Conservation (phyloP, 345 rosid genomes). For the Gynandropsis gynandra region DNA sequence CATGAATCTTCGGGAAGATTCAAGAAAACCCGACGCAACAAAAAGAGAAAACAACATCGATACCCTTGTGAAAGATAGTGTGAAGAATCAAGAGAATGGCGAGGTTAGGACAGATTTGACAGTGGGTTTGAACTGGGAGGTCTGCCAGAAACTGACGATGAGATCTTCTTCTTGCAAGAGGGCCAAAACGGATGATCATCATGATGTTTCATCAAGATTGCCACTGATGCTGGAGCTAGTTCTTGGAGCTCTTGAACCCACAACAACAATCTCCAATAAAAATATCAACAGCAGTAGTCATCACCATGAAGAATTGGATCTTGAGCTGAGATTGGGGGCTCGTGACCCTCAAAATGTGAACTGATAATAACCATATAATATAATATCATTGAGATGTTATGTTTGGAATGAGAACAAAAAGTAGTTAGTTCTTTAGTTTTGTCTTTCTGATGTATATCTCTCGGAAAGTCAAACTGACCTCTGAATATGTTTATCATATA, state of each 20-base stretch:
- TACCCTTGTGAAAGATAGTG: too few relatives aligned
- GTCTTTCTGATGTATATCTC: constrained; percentile 24
- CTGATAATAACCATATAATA: constrained; percentile 20
- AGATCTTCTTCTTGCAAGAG: constrained; percentile 14
- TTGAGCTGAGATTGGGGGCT: constrained; percentile 81
- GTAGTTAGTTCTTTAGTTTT: constrained; percentile 25
- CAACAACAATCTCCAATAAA: too few relatives aligned
- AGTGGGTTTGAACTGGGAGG: too few relatives aligned
- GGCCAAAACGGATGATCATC: constrained; percentile 18
- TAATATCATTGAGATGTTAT: too few relatives aligned
- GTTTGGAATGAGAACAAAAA: constrained; percentile 16
- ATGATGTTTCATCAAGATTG: constrained; percentile 10
- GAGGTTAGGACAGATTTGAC: too few relatives aligned
- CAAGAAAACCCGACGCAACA: too few relatives aligned
- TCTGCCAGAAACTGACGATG: not conserved
- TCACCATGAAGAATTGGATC: constrained; percentile 56
- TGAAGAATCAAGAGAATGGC: too few relatives aligned
- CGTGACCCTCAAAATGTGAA: constrained; percentile 41
- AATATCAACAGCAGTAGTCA: not conserved
- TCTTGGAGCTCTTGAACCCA: constrained; percentile 26
- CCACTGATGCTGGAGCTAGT: constrained; percentile 31
- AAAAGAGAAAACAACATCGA: too few relatives aligned
- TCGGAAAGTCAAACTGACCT: constrained; percentile 15
- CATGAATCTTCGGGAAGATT: too few relatives aligned
- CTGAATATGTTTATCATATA: not conserved